Conservation (phyloP, 2,329 filamentous ascomycete species). For the Ophiosphaerella narmari region DNA sequence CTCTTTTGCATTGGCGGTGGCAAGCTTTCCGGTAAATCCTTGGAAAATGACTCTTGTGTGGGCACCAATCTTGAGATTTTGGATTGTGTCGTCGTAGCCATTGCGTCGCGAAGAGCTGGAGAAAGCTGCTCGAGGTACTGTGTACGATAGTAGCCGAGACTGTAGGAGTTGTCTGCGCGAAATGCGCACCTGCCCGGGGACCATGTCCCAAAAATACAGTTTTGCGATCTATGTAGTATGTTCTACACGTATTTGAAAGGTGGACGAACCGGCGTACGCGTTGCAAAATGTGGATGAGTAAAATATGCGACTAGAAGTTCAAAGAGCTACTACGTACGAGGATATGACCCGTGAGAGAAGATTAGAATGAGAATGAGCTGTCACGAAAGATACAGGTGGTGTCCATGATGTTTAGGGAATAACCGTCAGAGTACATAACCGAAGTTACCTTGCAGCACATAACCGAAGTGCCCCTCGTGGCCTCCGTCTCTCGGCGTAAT, state of each 20-base stretch:
- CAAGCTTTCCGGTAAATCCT: constrained; percentile 70
- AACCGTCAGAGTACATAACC: constrained; percentile 5
- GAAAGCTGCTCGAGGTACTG: constrained; percentile 24
- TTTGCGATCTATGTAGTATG: constrained; percentile 4
- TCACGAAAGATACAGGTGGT: background rate
- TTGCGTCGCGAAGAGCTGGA: constrained; percentile 37
- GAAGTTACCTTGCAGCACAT: constrained; percentile 3
- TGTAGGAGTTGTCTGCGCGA: constrained; percentile 11
- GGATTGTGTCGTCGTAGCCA: constrained; percentile 65
- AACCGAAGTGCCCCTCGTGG: constrained; percentile 10
- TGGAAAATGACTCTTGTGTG: constrained; percentile 72
- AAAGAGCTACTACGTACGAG: no score
- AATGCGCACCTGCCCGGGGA: constrained; percentile 16
- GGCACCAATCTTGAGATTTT: constrained; percentile 68
- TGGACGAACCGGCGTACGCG: background rate
- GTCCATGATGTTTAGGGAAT: background rate
- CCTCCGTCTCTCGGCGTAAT: background rate
- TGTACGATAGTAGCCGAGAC: background rate
- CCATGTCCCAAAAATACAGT: constrained; percentile 12
- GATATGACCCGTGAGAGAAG: no score
- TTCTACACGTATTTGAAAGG: constrained; percentile 7
- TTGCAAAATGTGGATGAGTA: no score
- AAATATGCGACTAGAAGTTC: no score
- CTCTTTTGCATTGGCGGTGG: constrained; percentile 76
- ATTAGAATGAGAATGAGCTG: no score